These are phyloP conservation scores for Termitomyces sp. DNA, from an alignment of 768 basidiomycete genomes.

Conservation along the genomic window DNA sequence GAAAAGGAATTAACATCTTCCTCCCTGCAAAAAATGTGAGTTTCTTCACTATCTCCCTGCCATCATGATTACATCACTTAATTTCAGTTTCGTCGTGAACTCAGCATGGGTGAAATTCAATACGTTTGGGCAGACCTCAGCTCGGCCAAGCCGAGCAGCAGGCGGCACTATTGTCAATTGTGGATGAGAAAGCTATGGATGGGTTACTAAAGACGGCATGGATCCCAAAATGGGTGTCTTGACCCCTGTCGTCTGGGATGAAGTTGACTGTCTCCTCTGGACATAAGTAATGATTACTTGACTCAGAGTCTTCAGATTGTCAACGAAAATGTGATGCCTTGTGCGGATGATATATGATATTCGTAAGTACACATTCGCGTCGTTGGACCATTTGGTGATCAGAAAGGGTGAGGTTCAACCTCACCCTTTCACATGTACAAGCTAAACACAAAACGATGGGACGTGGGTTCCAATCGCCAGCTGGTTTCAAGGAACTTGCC, in stretches of 20 bases:
- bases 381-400: constrained; percentile 65
- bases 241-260: constrained; percentile 52
- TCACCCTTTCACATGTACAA: too few relatives aligned
- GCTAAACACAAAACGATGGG: too few relatives aligned
- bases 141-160: constrained; percentile 65
- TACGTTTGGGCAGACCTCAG: constrained; percentile 77
- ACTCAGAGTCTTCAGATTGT: neutral
- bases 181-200: constrained; percentile 66
- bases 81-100: constrained; percentile 73
- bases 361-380: constrained; percentile 81
- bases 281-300: constrained; percentile 47
- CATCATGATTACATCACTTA: neutral
- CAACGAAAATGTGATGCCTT: constrained; percentile 62
- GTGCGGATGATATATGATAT: constrained; percentile 95
- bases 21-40: constrained; percentile 62
- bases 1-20: constrained; percentile 88
- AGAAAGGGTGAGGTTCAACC: constrained; percentile 68
- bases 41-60: neutral
- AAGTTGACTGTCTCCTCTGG: constrained; percentile 81
- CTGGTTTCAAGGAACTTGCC: too few relatives aligned
- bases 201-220: constrained; percentile 65
- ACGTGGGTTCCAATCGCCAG: too few relatives aligned
- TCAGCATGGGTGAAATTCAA: constrained; percentile 77
- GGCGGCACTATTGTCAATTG: constrained; percentile 81
- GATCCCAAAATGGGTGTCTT: constrained; percentile 88